Evolutionary conservation across 2,329 filamentous ascomycete genomes (phyloP).

Genomic region (Parastagonospora nodorum): DNA sequence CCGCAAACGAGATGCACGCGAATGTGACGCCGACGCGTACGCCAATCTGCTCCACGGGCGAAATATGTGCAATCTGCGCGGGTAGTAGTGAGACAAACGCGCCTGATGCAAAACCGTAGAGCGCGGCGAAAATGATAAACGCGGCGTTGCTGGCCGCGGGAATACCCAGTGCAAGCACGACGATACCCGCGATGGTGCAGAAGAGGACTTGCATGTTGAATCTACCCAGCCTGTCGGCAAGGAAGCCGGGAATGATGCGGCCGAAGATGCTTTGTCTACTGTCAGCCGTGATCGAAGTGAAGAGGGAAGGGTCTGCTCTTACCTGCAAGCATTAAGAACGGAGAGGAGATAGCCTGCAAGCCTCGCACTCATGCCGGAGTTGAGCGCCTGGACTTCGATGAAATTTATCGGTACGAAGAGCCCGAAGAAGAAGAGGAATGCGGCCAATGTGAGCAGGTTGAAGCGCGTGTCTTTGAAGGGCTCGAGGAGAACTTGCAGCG

Average conservation of each 20-base stretch:
- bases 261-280: conserved; percentile 56
- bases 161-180: conserved; percentile 54
- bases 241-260: conserved; percentile 59
- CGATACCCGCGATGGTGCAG: conserved; percentile 46
- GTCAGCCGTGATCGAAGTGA: conserved; percentile 38
- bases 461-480: conserved; percentile 52
- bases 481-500: conserved; percentile 31
- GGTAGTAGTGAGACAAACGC: conserved; percentile 56
- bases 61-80: conserved; percentile 50
- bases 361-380: conserved; percentile 53
- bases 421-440: conserved; percentile 63
- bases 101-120: conserved; percentile 60
- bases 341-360: conserved; percentile 60
- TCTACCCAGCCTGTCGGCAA: conserved; percentile 60
- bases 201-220: conserved; percentile 54
- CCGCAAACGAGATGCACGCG: conserved; percentile 50
- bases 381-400: conserved; percentile 53
- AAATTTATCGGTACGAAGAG: conserved; percentile 63
- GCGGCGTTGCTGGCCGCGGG: conserved; percentile 53
- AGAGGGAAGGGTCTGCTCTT: conserved; percentile 47
- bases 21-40: conserved; percentile 62
- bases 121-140: conserved; percentile 51
- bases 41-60: conserved; percentile 57
- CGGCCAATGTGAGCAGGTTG: conserved; percentile 52
- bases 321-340: conserved; percentile 56